Evolutionary conservation across 179 eudicot genomes (phyloP).

Genomic region (Heliamphora pulchella): DNA sequence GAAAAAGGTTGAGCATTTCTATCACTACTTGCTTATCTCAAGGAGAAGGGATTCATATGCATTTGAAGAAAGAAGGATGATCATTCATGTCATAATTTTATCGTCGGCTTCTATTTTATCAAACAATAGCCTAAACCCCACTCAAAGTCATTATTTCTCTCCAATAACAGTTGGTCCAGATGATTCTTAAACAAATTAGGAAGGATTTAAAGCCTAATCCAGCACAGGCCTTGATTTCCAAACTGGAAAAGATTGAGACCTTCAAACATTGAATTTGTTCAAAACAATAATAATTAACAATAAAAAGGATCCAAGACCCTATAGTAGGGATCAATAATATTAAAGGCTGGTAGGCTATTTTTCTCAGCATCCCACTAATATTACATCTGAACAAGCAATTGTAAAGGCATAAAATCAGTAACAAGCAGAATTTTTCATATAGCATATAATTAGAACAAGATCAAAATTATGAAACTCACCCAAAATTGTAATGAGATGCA

Average conservation of each 20-base stretch:
- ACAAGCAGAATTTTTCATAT: background rate
- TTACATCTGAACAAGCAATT: background rate
- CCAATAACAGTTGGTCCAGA: background rate
- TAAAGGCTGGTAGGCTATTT: background rate
- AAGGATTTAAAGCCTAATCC: background rate
- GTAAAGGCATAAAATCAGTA: background rate
- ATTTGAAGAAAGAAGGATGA: background rate
- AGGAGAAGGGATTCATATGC: background rate
- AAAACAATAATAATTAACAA: background rate
- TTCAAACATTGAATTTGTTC: background rate
- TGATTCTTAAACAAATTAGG: no score
- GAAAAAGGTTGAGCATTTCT: background rate
- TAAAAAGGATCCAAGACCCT: background rate
- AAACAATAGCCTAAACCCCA: background rate
- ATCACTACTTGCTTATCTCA: background rate
- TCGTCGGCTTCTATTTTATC: background rate
- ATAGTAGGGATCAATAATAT: background rate
- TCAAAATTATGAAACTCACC: background rate
- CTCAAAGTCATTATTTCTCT: background rate
- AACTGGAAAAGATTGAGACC: background rate
- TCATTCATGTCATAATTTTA: background rate
- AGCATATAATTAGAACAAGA: background rate
- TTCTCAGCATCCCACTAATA: background rate
- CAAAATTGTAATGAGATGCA: background rate
- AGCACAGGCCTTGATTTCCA: background rate